Conservation (phyloP, 352 stramenopile genomes). For the Phytophthora hibernalis region DNA sequence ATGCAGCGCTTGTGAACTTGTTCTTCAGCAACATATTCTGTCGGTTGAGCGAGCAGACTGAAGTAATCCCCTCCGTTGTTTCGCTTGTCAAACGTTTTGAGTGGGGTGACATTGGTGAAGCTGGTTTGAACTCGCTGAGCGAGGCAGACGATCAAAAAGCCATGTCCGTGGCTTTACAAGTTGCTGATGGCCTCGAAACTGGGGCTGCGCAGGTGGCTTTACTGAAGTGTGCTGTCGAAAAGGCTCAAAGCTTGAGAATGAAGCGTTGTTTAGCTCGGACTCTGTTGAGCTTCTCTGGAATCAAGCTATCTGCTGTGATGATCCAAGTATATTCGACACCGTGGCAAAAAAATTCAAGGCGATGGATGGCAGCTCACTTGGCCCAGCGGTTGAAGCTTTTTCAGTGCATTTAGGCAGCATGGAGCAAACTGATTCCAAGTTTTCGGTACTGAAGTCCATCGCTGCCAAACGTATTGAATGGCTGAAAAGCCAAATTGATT, state of each 20-base stretch:
- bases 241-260: neutral
- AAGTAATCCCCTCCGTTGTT: neutral
- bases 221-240: neutral
- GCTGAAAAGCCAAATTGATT: conserved; percentile 6
- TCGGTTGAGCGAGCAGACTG: neutral
- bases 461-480: conserved; percentile 4
- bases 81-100: neutral
- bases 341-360: neutral
- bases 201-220: neutral
- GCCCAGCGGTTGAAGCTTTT: neutral
- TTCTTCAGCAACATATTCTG: neutral
- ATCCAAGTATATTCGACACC: neutral
- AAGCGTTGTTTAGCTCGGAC: neutral
- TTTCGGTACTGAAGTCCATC: conserved; percentile 2
- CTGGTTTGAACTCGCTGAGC: neutral
- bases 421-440: neutral
- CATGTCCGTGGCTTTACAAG: neutral
- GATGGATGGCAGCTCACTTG: neutral
- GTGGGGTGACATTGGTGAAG: neutral
- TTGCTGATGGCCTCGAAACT: neutral
- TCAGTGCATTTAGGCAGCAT: neutral
- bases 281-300: neutral
- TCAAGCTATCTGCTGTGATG: neutral
- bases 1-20: neutral
- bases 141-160: neutral